Evolutionary conservation across 2,329 filamentous ascomycete species (phyloP).

Genomic region (Hypocreales sp.): DNA sequence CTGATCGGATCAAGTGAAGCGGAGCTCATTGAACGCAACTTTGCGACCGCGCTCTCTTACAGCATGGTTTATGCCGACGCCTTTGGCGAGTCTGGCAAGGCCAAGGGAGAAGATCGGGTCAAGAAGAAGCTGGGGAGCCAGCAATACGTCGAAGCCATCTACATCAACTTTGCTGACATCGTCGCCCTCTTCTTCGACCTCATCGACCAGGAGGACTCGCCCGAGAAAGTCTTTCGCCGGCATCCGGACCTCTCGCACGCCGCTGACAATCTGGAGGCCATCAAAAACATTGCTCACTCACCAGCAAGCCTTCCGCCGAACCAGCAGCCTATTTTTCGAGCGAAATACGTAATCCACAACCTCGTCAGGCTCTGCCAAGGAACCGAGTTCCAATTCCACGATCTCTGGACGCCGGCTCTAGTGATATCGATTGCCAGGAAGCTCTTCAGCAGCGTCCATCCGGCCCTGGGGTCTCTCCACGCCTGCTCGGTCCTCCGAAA

Average conservation of each 20-base stretch:
- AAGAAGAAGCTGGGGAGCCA: constrained; percentile 55
- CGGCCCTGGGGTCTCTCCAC: constrained; percentile 72
- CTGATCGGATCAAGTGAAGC: constrained; percentile 36
- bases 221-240: constrained; percentile 52
- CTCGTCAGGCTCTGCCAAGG: constrained; percentile 64
- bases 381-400: constrained; percentile 44
- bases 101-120: constrained; percentile 49
- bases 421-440: constrained; percentile 61
- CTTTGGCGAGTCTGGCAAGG: constrained; percentile 16
- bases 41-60: constrained; percentile 71
- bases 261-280: constrained; percentile 48
- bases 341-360: constrained; percentile 60
- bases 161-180: constrained; percentile 60
- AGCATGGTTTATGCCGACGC: constrained; percentile 47
- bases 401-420: constrained; percentile 63
- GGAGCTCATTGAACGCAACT: constrained; percentile 50
- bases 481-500: constrained; percentile 78
- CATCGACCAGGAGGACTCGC: constrained; percentile 60
- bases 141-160: constrained; percentile 44
- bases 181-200: constrained; percentile 61
- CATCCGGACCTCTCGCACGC: constrained; percentile 44
- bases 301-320: constrained; percentile 50
- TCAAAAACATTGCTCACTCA: constrained; percentile 55
- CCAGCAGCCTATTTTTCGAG: constrained; percentile 77
- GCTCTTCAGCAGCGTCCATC: constrained; percentile 67